phyloP scores from a whole-genome alignment of 179 eudicot species.

The Beta lomatogona region DNA sequence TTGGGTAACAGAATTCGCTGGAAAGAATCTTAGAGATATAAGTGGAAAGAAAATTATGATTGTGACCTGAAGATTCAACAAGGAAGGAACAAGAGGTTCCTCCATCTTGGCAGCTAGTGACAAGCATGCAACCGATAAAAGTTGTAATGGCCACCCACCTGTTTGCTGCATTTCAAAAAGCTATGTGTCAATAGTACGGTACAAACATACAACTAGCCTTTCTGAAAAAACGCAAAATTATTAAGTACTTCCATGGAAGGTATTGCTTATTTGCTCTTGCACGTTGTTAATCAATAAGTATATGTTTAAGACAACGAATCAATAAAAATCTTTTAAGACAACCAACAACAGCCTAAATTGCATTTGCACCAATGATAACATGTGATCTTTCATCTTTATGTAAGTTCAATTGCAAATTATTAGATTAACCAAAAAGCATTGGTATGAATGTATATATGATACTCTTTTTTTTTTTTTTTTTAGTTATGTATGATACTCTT shows the following conservation, averaged over 20 bases:
- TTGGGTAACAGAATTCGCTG: background rate
- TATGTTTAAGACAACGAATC: background rate
- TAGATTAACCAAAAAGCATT: background rate
- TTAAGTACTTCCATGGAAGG: background rate
- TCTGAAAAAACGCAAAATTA: background rate
- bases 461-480: too few relatives aligned
- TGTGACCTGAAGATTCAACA: conserved; percentile 80
- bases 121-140: conserved; percentile 84
- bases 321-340: background rate
- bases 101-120: conserved; percentile 98
- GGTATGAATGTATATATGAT: too few relatives aligned
- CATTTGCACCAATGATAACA: background rate
- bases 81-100: conserved; percentile 94
- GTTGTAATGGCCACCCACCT: conserved; percentile 90
- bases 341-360: background rate
- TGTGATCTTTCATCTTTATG: background rate
- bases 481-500: too few relatives aligned
- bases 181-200: background rate
- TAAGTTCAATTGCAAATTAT: background rate
- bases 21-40: background rate
- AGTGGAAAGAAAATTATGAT: background rate
- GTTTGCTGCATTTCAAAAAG: conserved; percentile 49
- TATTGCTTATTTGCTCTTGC: background rate
- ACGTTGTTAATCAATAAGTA: background rate
- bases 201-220: background rate